A percentile compares a stretch with the other conserved stretches of the same genome.
These are phyloP conservation scores for Alternaria atra DNA, from an alignment of 2,329 filamentous ascomycete species.

Conservation along the genomic window DNA sequence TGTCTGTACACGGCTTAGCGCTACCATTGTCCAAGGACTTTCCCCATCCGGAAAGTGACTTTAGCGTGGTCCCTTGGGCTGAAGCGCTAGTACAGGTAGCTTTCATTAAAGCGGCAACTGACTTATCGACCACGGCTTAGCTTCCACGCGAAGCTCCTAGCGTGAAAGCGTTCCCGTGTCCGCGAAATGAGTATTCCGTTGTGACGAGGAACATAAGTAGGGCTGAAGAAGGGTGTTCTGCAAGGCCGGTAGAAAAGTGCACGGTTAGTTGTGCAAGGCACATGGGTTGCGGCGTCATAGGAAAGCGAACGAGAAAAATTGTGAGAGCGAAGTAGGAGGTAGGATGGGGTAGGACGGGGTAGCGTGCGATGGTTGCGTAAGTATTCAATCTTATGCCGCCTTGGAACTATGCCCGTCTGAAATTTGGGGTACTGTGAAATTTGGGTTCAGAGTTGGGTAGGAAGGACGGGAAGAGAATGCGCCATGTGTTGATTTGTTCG, in stretches of 20 bases:
- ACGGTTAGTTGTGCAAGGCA: conserved; percentile 28
- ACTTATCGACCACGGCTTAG: conserved; percentile 5
- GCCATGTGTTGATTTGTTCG: conserved; percentile 7
- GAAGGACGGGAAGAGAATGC: background rate
- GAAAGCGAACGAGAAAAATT: conserved; percentile 13
- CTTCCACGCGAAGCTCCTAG: no score
- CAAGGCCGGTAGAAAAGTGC: conserved; percentile 33
- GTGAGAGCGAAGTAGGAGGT: conserved; percentile 11
- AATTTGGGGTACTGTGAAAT: background rate
- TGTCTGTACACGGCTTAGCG: conserved; percentile 7
- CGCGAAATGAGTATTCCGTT: conserved; percentile 20
- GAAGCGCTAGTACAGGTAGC: background rate
- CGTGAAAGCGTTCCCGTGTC: conserved; percentile 8
- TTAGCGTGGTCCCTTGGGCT: background rate
- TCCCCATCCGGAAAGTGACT: conserved; percentile 3
- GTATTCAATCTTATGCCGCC: conserved; percentile 3
- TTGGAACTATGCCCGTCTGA: background rate
- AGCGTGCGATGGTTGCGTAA: conserved; percentile 2
- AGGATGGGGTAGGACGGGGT: no score
- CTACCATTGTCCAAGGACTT: background rate
- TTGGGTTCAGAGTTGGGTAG: background rate
- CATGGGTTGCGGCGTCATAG: conserved; percentile 25
- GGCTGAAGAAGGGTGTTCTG: conserved; percentile 27
- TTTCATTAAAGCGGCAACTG: background rate
- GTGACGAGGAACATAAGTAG: conserved; percentile 10